Conservation (phyloP, 169 alveolate species). For the Haemoproteus tartakovskyi region DNA sequence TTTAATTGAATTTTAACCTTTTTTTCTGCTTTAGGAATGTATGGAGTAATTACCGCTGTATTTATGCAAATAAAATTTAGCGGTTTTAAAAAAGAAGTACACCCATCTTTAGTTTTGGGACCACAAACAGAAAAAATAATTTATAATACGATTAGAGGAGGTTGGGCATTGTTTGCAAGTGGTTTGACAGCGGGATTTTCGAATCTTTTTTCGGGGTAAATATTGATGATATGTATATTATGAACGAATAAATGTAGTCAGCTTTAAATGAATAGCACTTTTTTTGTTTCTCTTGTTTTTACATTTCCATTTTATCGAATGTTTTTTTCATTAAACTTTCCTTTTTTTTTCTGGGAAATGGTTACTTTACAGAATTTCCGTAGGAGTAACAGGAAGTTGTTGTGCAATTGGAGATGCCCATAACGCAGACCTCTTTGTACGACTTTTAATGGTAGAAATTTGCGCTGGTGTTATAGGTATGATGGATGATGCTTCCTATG, state of each 20-base stretch:
- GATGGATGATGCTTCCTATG: neutral
- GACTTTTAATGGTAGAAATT: slow-evolving; percentile 97
- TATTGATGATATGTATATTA: too few relatives aligned
- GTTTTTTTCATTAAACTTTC: neutral
- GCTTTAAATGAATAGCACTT: too few relatives aligned
- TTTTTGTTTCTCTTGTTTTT: too few relatives aligned
- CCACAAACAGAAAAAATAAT: slow-evolving; percentile 58
- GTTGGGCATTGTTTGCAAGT: slow-evolving; percentile 94
- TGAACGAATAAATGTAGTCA: too few relatives aligned
- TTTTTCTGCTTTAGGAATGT: slow-evolving; percentile 66
- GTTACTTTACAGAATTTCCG: slow-evolving; percentile 84
- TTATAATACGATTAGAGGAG: slow-evolving; percentile 80
- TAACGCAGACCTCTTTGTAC: slow-evolving; percentile 97
- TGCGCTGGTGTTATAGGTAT: slow-evolving; percentile 98
- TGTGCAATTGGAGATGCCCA: slow-evolving; percentile 99
- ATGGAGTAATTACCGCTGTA: slow-evolving; percentile 78
- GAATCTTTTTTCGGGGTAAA: slow-evolving; percentile 96
- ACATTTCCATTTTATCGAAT: neutral
- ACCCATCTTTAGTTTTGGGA: slow-evolving; percentile 68
- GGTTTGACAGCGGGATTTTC: slow-evolving; percentile 99
- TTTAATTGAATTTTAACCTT: neutral
- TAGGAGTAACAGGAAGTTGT: slow-evolving; percentile 99
- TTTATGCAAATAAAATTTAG: slow-evolving; percentile 67
- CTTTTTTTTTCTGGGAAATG: neutral
- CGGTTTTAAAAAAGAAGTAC: slow-evolving; percentile 70